Conservation (phyloP, 1,284 basidiomycete genomes). For the Cystobasidiaceae sp. region DNA sequence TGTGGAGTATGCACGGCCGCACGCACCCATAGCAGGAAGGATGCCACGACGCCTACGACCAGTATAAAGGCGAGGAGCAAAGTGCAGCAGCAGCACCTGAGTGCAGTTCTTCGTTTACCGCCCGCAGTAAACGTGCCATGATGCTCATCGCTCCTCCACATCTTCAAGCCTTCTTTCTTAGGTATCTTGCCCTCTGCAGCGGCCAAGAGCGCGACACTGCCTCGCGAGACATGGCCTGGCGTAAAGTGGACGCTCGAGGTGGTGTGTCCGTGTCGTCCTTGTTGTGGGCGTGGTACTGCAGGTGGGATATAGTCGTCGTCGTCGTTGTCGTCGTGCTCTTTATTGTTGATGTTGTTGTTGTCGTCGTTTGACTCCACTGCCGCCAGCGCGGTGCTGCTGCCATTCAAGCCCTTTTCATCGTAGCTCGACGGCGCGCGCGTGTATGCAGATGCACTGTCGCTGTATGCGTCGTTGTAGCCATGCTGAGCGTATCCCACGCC, state of each 20-base stretch:
- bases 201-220: conserved; percentile 25
- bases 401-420: conserved; percentile 6
- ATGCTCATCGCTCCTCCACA: conserved; percentile 45
- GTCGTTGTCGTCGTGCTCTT: not conserved
- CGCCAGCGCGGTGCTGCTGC: not conserved
- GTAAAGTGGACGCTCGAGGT: not conserved
- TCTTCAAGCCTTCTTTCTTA: conserved; percentile 44
- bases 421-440: not conserved
- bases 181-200: conserved; percentile 45
- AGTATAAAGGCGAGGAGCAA: conserved; percentile 41
- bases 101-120: conserved; percentile 37
- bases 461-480: no score
- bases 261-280: no score
- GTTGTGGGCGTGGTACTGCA: conserved; percentile 13
- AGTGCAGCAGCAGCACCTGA: conserved; percentile 43
- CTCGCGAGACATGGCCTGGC: conserved; percentile 23
- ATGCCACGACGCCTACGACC: conserved; percentile 43
- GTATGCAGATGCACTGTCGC: conserved; percentile 1
- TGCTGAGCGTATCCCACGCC: no score
- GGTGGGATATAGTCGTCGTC: conserved; percentile 15
- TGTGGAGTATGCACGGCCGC: not conserved
- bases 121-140: conserved; percentile 41
- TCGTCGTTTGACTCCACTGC: not conserved
- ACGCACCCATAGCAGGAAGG: conserved; percentile 40
- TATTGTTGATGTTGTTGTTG: not conserved